Conservation (phyloP, 495 filamentous ascomycete genomes). For the Aspergillus cavernicola region DNA sequence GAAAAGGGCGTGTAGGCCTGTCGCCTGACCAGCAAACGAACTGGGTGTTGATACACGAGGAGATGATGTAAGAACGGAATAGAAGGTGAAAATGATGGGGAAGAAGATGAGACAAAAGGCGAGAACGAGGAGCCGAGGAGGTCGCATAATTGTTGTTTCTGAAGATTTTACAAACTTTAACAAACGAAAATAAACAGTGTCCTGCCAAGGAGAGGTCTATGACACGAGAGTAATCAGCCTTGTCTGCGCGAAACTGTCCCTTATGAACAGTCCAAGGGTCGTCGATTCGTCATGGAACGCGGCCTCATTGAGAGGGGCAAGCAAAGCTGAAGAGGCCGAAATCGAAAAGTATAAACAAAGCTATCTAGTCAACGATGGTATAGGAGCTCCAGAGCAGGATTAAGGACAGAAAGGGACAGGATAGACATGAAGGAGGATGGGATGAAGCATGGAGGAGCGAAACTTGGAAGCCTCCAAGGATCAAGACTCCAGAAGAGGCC, state of each 20-base stretch:
- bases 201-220: background rate
- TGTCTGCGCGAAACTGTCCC: slow-evolving; percentile 1
- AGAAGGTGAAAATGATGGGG: slow-evolving; percentile 50
- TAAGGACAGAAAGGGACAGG: slow-evolving; percentile 12
- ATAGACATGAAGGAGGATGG: slow-evolving; percentile 8
- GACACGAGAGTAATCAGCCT: background rate
- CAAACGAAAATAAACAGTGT: background rate
- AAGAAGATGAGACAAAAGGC: slow-evolving; percentile 53
- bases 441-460: background rate
- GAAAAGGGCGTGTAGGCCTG: slow-evolving; percentile 52
- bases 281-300: slow-evolving; percentile 26
- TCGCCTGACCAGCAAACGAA: slow-evolving; percentile 37
- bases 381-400: background rate
- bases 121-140: slow-evolving; percentile 50
- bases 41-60: slow-evolving; percentile 38
- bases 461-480: background rate
- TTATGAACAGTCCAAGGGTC: slow-evolving; percentile 42
- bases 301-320: slow-evolving; percentile 42
- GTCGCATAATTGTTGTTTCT: slow-evolving; percentile 43
- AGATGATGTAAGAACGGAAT: slow-evolving; percentile 44
- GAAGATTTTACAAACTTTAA: too few species aligned
- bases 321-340: slow-evolving; percentile 18
- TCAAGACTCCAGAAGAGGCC: slow-evolving; percentile 3
- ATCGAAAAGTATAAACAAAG: slow-evolving; percentile 13
- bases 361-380: slow-evolving; percentile 11